Evolutionary conservation across 495 filamentous ascomycete genomes (phyloP), one percentile per base, ranked within the genome.

Genomic region (Neurospora pannonica): DNA sequence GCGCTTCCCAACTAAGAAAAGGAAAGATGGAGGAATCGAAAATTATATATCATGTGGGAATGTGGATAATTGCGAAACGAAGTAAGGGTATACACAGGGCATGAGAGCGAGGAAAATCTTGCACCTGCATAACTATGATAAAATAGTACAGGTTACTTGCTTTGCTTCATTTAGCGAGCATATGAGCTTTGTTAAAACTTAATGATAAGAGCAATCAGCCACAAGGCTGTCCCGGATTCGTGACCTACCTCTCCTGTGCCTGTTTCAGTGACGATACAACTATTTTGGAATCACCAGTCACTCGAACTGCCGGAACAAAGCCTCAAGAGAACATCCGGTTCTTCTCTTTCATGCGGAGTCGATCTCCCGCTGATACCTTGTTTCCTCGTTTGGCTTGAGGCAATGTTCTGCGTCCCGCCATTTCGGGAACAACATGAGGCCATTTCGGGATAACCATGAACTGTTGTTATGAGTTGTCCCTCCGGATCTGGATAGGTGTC

Each of bases 1-100:
- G 48, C 24, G 48, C 28, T 67, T 28, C 28, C 54, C 6, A 67
- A 67, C 54, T 67, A 67, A 67, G 54, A 79, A 76, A 70, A 54
- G 38, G 2, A 34, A 37, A 28, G n/a, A 8, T 17, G 43, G 13
- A 13, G 40, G 70, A 24, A 71, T 19, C 10, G 54, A 67, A 67
- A 67, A 67, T 15, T 67, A 67, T 34, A 62, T 62, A 34, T 28
- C 54, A 67, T 5, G 34, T 19, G 39, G 38, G 70, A n/a, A 31
- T 71, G 36, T 71, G 21, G 38, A 31, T 19, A 24, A 39, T 70
- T 37, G 36, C n/a, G 46, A 67, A 40, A 72, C 28, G 37, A 75
- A 70, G 71, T 70, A 60, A 69, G 42, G 37, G 19, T 21, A 40
- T 19, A 70, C 46, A 28, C 24, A 67, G 28, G 31, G 28, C 24